Evolutionary conservation across 768 basidiomycete species (phyloP).

Genomic region (Chlorophyllum brunneum): DNA sequence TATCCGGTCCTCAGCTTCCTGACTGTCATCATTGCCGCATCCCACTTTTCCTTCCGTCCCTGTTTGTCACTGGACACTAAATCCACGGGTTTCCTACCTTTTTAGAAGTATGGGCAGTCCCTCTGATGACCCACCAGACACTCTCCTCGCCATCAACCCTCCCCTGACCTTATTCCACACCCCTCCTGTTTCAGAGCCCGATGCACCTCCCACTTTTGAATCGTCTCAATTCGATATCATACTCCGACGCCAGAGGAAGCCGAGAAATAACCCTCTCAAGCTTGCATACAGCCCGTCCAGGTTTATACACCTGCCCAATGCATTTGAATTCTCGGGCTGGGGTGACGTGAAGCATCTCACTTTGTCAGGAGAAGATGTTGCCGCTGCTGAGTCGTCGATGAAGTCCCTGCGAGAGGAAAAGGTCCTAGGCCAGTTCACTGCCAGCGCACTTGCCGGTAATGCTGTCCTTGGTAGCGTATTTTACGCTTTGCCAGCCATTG

Average conservation of each 20-base stretch:
- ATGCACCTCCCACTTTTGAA: constrained; percentile 38
- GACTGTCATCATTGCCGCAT: too few relatives aligned
- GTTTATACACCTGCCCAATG: constrained; percentile 56
- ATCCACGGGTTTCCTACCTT: background rate
- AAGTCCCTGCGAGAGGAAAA: constrained; percentile 27
- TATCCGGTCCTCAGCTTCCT: too few relatives aligned
- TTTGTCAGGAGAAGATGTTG: constrained; percentile 40
- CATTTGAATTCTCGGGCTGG: constrained; percentile 75
- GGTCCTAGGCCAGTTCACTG: constrained; percentile 59
- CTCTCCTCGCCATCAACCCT: background rate
- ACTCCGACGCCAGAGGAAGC: constrained; percentile 52
- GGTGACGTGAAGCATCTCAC: constrained; percentile 47
- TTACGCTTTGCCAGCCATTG: constrained; percentile 65
- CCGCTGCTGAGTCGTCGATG: constrained; percentile 28
- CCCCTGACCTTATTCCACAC: background rate
- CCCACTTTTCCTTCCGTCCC: too few relatives aligned
- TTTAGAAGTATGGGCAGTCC: background rate
- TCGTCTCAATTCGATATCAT: constrained; percentile 53
- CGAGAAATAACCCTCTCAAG: constrained; percentile 39
- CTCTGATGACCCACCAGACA: background rate
- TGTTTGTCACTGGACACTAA: background rate
- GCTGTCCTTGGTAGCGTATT: constrained; percentile 66
- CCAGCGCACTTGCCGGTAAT: constrained; percentile 64
- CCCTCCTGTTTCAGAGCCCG: background rate
- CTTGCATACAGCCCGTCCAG: constrained; percentile 45